These are phyloP conservation scores for Magnusiomyces tetraspermus DNA, from an alignment of 1,139 yeast genomes.

Conservation along the genomic window DNA sequence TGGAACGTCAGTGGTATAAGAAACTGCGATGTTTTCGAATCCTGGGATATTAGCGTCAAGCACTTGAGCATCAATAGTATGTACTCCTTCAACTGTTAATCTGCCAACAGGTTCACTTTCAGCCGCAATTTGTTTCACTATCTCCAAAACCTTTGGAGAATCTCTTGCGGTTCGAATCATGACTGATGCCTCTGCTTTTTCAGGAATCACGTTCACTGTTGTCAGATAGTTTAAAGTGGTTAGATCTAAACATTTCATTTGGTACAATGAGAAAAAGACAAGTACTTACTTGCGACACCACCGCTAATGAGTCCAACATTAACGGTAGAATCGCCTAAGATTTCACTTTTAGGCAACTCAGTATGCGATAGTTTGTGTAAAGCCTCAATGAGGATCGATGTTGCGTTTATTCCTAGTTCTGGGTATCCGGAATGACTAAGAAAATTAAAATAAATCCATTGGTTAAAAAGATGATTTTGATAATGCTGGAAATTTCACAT, in stretches of 20 bases:
- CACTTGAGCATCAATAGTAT: conserved; percentile 36
- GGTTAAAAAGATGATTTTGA: not conserved
- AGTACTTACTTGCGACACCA: conserved; percentile 40
- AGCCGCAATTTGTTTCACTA: conserved; percentile 34
- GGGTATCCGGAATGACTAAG: conserved; percentile 58
- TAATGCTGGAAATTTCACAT: too few relatives aligned
- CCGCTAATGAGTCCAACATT: conserved; percentile 52
- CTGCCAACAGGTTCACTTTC: conserved; percentile 17
- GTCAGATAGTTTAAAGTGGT: conserved; percentile 12
- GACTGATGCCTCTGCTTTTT: conserved; percentile 42
- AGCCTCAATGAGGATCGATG: conserved; percentile 46
- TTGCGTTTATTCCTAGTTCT: conserved; percentile 55
- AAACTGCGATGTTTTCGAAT: conserved; percentile 46
- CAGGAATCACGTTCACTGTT: conserved; percentile 51
- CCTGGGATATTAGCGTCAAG: conserved; percentile 56
- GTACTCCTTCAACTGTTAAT: conserved; percentile 24
- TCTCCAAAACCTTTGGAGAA: conserved; percentile 31
- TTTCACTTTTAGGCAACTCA: conserved; percentile 42
- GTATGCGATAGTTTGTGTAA: conserved; percentile 35
- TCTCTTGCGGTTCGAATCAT: conserved; percentile 49
- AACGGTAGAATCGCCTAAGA: conserved; percentile 53
- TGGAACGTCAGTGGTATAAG: conserved; percentile 61
- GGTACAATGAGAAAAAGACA: conserved; percentile 9
- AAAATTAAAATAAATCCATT: not conserved
- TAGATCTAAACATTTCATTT: not conserved